Evolutionary conservation across 129 eudicot species (phyloP).

Genomic region (Tagetes patula): DNA sequence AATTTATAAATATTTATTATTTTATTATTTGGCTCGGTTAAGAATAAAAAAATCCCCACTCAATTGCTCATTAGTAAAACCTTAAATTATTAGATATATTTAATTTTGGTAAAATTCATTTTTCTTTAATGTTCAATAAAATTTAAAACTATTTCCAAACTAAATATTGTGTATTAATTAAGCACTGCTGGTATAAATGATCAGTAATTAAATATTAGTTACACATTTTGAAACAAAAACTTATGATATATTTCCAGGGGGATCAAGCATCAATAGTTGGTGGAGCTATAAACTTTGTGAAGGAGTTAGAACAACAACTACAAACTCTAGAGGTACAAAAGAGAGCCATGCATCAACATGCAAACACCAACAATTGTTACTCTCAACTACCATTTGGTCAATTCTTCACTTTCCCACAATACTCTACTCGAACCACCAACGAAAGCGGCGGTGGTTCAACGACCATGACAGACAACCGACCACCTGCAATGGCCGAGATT

Average conservation of each 20-base stretch:
- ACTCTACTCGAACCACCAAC: slow-evolving; percentile 26
- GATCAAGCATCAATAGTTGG: slow-evolving; percentile 57
- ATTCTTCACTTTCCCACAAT: slow-evolving; percentile 54
- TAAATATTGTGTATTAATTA: too few species aligned
- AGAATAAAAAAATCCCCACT: too few species aligned
- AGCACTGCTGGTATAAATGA: too few species aligned
- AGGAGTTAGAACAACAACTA: slow-evolving; percentile 46
- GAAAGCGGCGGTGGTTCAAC: neutral
- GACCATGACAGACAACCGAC: neutral
- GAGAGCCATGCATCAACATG: slow-evolving; percentile 15
- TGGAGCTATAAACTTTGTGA: slow-evolving; percentile 49
- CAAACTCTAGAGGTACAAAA: slow-evolving; percentile 37
- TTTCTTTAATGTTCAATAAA: too few species aligned
- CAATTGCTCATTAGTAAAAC: too few species aligned
- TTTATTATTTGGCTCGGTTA: too few species aligned
- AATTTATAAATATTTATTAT: too few species aligned
- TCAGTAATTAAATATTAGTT: too few species aligned
- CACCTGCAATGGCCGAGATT: slow-evolving; percentile 44
- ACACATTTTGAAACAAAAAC: neutral
- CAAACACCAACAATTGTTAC: slow-evolving; percentile 7
- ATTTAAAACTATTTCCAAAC: too few species aligned
- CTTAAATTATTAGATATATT: too few species aligned
- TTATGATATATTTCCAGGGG: slow-evolving; percentile 25
- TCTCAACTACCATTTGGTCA: slow-evolving; percentile 37
- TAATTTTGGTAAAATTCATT: too few species aligned